phyloP scores from a whole-genome alignment of 257 asterid genomes.

The Cordia subcordata region DNA sequence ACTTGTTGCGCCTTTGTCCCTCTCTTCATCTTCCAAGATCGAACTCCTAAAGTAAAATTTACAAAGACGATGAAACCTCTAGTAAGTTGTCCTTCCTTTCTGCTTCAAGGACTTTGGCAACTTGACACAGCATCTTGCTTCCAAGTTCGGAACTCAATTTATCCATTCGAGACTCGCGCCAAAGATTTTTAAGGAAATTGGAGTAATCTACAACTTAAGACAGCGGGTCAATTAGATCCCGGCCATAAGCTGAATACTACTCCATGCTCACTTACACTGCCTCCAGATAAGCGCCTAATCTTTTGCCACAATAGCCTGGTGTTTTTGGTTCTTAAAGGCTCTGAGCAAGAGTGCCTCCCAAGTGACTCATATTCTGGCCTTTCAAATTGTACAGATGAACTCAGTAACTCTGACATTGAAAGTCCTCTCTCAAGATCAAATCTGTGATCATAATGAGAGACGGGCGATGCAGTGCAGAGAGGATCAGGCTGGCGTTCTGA shows the following conservation, averaged over 20 bases:
- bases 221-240: slow-evolving; percentile 32
- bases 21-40: too few relatives aligned
- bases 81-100: too few relatives aligned
- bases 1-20: background rate
- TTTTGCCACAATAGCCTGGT: slow-evolving; percentile 52
- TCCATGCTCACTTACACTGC: slow-evolving; percentile 76
- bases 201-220: background rate
- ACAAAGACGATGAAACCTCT: too few relatives aligned
- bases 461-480: slow-evolving; percentile 38
- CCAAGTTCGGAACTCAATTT: background rate
- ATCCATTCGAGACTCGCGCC: background rate
- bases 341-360: slow-evolving; percentile 70
- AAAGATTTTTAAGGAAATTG: background rate
- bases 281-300: slow-evolving; percentile 52
- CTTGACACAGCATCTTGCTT: background rate
- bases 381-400: slow-evolving; percentile 34
- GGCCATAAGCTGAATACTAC: slow-evolving; percentile 44
- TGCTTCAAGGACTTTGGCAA: too few relatives aligned
- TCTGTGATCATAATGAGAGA: slow-evolving; percentile 41
- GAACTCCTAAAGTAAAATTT: too few relatives aligned
- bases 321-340: slow-evolving; percentile 49
- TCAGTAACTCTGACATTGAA: slow-evolving; percentile 59
- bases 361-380: slow-evolving; percentile 40
- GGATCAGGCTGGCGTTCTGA: slow-evolving; percentile 27
- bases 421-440: slow-evolving; percentile 60